Evolutionary conservation across 164 flowering plant species (phyloP).

Genomic region (Umbellularia californica): DNA sequence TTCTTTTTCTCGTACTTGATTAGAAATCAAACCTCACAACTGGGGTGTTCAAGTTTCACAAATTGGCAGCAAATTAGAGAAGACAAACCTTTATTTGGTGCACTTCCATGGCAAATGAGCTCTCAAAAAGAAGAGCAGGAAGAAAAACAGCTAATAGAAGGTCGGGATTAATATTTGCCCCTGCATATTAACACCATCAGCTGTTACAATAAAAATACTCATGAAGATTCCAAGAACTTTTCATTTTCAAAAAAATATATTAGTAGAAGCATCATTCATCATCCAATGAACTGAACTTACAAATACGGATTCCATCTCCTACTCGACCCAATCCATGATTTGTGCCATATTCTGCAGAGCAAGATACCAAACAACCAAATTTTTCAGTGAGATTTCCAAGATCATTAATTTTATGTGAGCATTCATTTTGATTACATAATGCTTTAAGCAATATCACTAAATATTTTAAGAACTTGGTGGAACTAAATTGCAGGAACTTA

Average conservation of each 20-base stretch:
- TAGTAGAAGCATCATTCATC: not conserved
- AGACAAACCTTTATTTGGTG: conserved; percentile 89
- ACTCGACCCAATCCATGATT: conserved; percentile 60
- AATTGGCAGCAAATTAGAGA: not conserved
- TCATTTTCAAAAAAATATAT: not conserved
- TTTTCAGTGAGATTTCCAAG: not conserved
- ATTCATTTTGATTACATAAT: not conserved
- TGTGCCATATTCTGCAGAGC: conserved; percentile 74
- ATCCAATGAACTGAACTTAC: conserved; percentile 42
- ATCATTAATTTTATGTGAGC: not conserved
- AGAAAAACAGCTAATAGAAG: conserved; percentile 90
- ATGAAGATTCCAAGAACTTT: not conserved
- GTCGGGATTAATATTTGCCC: conserved; percentile 84
- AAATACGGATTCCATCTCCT: conserved; percentile 84
- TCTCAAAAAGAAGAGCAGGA: conserved; percentile 95
- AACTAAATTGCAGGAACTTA: not conserved
- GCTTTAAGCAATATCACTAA: not conserved
- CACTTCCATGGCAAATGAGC: conserved; percentile 93
- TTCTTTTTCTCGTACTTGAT: not conserved
- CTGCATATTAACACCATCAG: conserved; percentile 34
- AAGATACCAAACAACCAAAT: not conserved
- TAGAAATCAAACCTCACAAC: not conserved
- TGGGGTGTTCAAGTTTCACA: not conserved
- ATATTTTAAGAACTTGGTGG: not conserved
- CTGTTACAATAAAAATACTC: not conserved